phyloP scores from a whole-genome alignment of 2,329 filamentous ascomycete species.

The Ophioceras dolichostomum region DNA sequence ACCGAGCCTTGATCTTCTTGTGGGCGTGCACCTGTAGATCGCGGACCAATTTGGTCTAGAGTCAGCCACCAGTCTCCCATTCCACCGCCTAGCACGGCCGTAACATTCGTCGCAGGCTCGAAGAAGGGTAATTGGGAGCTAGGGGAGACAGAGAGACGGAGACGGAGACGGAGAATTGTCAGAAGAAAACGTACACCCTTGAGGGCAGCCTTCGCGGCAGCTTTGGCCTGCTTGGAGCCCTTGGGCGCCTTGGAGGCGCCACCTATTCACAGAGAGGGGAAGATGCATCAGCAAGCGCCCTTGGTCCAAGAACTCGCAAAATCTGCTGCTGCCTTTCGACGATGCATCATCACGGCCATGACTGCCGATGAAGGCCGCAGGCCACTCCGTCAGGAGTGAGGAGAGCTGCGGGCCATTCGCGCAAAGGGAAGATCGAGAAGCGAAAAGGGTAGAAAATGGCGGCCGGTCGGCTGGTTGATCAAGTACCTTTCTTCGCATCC shows the following conservation, averaged over 20 bases:
- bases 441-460: constrained; percentile 1
- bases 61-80: too few species aligned
- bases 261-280: constrained; percentile 30
- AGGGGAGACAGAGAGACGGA: too few species aligned
- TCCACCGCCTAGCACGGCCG: too few species aligned
- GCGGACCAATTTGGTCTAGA: too few species aligned
- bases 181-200: constrained; percentile 85
- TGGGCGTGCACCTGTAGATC: constrained; percentile 45
- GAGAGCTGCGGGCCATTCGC: too few species aligned
- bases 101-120: too few species aligned
- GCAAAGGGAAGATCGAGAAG: too few species aligned
- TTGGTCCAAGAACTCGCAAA: constrained; percentile 58
- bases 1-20: constrained; percentile 88
- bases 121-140: too few species aligned
- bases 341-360: constrained; percentile 33
- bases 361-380: too few species aligned
- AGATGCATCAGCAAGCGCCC: constrained; percentile 62
- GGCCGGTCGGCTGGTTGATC: constrained; percentile 4
- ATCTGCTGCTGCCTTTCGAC: constrained; percentile 55
- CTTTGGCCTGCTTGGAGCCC: constrained; percentile 75
- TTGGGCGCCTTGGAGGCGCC: constrained; percentile 39
- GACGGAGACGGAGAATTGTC: too few species aligned
- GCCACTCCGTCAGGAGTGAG: too few species aligned
- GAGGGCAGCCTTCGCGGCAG: constrained; percentile 88
- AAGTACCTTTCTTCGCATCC: constrained; percentile 26